A percentile compares a stretch with the other conserved stretches of the same genome.
phyloP scores from a whole-genome alignment of 805 yeast species.

The Priceomyces haplophilus region DNA sequence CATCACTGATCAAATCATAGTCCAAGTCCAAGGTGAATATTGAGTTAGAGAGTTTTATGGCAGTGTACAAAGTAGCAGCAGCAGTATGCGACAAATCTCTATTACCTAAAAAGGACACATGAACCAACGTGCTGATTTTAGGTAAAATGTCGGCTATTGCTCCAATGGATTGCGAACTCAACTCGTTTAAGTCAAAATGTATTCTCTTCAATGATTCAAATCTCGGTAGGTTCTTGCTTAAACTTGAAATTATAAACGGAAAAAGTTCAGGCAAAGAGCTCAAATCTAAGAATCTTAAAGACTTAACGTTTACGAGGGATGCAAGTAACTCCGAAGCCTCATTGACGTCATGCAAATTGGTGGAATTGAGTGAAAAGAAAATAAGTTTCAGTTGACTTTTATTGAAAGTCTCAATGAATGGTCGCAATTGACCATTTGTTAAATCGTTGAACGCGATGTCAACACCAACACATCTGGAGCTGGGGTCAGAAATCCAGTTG shows the following conservation, averaged over 20 bases:
- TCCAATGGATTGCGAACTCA: conserved; percentile 44
- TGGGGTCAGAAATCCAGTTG: conserved; percentile 45
- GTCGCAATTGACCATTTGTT: conserved; percentile 43
- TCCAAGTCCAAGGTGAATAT: conserved; percentile 53
- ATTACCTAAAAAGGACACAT: conserved; percentile 55
- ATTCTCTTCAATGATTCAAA: conserved; percentile 46
- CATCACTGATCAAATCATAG: conserved; percentile 51
- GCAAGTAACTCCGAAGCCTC: conserved; percentile 36
- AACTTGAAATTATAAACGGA: conserved; percentile 47
- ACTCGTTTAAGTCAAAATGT: conserved; percentile 54
- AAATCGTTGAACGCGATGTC: conserved; percentile 56
- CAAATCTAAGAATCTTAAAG: conserved; percentile 50
- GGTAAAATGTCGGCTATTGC: conserved; percentile 50
- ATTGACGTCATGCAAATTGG: conserved; percentile 42
- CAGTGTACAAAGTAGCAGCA: conserved; percentile 48
- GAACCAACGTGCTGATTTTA: conserved; percentile 45
- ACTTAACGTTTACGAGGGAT: conserved; percentile 35
- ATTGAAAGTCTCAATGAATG: conserved; percentile 43
- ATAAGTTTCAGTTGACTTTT: conserved; percentile 35
- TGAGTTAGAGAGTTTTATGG: conserved; percentile 45
- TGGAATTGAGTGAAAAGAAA: conserved; percentile 53
- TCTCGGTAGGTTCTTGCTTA: conserved; percentile 44
- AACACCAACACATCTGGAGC: conserved; percentile 50
- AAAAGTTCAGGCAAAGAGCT: conserved; percentile 51
- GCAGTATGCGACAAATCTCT: conserved; percentile 41